Evolutionary conservation across 192 early-diverging fungal genomes (phyloP), one percentile per base, ranked within the genome.

Genomic region (Coemansia sp.): DNA sequence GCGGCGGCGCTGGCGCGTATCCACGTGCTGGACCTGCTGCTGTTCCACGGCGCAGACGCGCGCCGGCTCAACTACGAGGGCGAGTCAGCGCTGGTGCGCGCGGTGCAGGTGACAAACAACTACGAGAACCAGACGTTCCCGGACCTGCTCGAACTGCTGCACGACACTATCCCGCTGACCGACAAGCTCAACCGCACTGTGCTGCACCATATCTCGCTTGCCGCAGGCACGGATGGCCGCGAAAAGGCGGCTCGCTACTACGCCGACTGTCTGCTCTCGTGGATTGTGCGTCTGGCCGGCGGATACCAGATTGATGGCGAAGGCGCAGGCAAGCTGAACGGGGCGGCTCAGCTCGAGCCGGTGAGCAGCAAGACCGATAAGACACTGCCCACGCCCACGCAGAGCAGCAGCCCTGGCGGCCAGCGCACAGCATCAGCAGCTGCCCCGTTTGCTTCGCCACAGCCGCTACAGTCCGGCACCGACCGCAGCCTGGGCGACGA

Each of bases 71-170:
- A 99, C 69, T 82, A 83, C 54, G 84, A 73, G 23, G 94, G 95
- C 29, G 94, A 99, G 68, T 89, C 94, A 12, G 86, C 93, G 2
- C 78, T 99, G 31, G 90, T 95, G 8, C 87, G 95, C 0, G 87
- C 93, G 0, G 94, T 97, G 5, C 79, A 93, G 48, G 86, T 89
- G 25, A 90, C 92, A 1, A 89, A 94, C 72, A 91, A 90, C 70
- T 91, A 86, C 66, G 94, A 97, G 32, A 81, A 77, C 55, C 87
- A 91, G 55, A 80, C 86, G 0, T 99, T 98, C 67, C 78, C 83
- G 0, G 75, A 85, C 11, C 63, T 89, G 12, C 67, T 98, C 24
- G 84, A 88, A 40, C 60, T 91, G 14, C 77, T 99, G 5, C 83
- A 88, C 56, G 84, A 87, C 46, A 85, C 87, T 2, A 87, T 96